These are phyloP conservation scores for Coprinopsis sp. DNA, from an alignment of 768 basidiomycete genomes.

Conservation along the genomic window DNA sequence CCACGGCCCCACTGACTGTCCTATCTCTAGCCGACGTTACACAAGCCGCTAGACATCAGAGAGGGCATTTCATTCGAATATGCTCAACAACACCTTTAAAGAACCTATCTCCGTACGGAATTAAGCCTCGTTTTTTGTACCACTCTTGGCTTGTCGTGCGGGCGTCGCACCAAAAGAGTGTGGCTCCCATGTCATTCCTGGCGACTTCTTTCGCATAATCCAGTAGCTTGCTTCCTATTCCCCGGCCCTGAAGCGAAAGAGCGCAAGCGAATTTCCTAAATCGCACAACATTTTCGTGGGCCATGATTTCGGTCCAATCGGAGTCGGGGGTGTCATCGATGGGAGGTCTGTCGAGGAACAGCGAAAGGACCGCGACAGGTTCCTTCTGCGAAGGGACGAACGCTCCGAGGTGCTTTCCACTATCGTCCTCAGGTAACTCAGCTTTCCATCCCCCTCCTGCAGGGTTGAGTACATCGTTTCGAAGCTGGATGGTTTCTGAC, in stretches of 20 bases:
- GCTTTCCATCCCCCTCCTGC: slow-evolving; percentile 44
- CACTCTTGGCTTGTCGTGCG: slow-evolving; percentile 38
- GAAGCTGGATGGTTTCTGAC: slow-evolving; percentile 43
- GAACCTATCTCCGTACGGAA: slow-evolving; percentile 45
- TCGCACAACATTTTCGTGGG: slow-evolving; percentile 37
- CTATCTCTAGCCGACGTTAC: neutral
- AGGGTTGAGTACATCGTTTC: slow-evolving; percentile 58
- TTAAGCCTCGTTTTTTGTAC: slow-evolving; percentile 51
- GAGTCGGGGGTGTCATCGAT: slow-evolving; percentile 21
- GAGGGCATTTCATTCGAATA: slow-evolving; percentile 44
- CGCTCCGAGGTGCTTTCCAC: slow-evolving; percentile 51
- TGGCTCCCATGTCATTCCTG: slow-evolving; percentile 35
- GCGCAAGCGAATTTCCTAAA: slow-evolving; percentile 64
- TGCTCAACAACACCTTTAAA: slow-evolving; percentile 54
- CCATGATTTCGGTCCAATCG: too few species aligned
- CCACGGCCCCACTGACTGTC: neutral
- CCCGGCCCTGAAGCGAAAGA: slow-evolving; percentile 44
- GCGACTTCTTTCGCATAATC: slow-evolving; percentile 34
- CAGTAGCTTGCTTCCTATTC: slow-evolving; percentile 50
- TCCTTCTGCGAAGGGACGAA: slow-evolving; percentile 34
- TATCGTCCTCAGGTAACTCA: slow-evolving; percentile 46
- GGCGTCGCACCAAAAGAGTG: slow-evolving; percentile 56
- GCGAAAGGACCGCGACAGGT: slow-evolving; percentile 52
- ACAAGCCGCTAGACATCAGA: slow-evolving; percentile 11
- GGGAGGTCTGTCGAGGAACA: slow-evolving; percentile 44